Evolutionary conservation across 1,139 yeast species (phyloP).

Genomic region (Ogataea hybrid): DNA sequence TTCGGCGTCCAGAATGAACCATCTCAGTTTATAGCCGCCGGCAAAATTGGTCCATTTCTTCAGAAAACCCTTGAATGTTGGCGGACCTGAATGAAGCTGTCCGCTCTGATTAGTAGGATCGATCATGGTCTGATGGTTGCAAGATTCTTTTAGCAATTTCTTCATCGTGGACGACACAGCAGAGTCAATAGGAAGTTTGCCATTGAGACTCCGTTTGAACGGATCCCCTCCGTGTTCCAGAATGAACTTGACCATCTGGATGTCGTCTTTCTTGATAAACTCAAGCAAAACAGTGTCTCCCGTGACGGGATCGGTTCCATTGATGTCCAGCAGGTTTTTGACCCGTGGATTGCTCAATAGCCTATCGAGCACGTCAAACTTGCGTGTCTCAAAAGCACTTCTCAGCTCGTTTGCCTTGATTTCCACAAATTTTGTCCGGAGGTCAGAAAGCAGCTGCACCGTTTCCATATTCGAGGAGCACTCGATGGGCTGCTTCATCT

Average conservation of each 20-base stretch:
- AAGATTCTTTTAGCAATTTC: slow-evolving; percentile 67
- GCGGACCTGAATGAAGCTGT: slow-evolving; percentile 47
- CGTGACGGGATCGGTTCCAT: slow-evolving; percentile 91
- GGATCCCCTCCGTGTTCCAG: slow-evolving; percentile 95
- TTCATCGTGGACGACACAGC: slow-evolving; percentile 47
- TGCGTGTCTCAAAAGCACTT: slow-evolving; percentile 64
- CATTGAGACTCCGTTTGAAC: slow-evolving; percentile 78
- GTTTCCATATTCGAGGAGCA: slow-evolving; percentile 65
- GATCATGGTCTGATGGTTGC: slow-evolving; percentile 83
- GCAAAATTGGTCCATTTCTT: slow-evolving; percentile 98
- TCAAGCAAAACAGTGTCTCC: slow-evolving; percentile 94
- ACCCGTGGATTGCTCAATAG: slow-evolving; percentile 75
- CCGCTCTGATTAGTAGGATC: slow-evolving; percentile 42
- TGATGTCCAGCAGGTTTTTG: slow-evolving; percentile 78
- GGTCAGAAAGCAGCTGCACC: slow-evolving; percentile 69
- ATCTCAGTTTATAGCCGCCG: slow-evolving; percentile 88
- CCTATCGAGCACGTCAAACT: slow-evolving; percentile 63
- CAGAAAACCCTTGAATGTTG: slow-evolving; percentile 85
- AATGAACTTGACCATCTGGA: slow-evolving; percentile 87
- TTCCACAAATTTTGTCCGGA: slow-evolving; percentile 81
- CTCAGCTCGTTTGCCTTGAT: slow-evolving; percentile 69
- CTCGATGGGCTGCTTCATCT: slow-evolving; percentile 82
- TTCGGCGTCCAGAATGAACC: slow-evolving; percentile 80
- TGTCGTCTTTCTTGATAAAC: slow-evolving; percentile 73
- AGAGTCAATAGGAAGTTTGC: slow-evolving; percentile 79